Percentiles rank a stretch among this genome's conserved stretches.
These are phyloP conservation scores for Ceraceosorus bombacis DNA, from an alignment of 1,284 basidiomycete species.

Conservation along the genomic window DNA sequence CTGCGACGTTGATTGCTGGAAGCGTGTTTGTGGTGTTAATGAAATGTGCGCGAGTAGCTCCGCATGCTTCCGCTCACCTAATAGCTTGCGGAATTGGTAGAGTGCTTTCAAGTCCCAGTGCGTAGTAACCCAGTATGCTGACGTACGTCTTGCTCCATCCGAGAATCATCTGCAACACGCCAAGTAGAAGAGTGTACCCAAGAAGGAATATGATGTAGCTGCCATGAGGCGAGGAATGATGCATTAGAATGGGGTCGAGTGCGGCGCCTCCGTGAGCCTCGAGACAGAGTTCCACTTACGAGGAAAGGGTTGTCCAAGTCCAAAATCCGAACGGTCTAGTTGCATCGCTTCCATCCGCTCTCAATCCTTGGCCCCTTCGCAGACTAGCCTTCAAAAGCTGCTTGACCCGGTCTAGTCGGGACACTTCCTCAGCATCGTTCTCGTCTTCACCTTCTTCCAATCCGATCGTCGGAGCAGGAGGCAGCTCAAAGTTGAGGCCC, in stretches of 20 bases:
- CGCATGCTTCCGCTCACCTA: slow-evolving; percentile 6
- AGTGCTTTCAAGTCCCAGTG: slow-evolving; percentile 56
- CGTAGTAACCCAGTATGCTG: slow-evolving; percentile 65
- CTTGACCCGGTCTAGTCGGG: background rate
- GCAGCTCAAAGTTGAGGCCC: slow-evolving; percentile 6
- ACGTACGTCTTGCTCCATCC: slow-evolving; percentile 61
- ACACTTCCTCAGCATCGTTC: background rate
- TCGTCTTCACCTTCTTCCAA: slow-evolving; percentile 13
- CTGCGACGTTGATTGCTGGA: slow-evolving; percentile 60
- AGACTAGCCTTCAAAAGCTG: slow-evolving; percentile 6
- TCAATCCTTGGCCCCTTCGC: slow-evolving; percentile 2
- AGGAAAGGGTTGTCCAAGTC: slow-evolving; percentile 69
- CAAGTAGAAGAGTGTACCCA: slow-evolving; percentile 56
- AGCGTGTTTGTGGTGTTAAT: too few species aligned
- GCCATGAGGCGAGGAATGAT: background rate
- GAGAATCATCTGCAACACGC: slow-evolving; percentile 57
- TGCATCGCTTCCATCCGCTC: slow-evolving; percentile 9
- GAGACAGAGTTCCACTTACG: background rate
- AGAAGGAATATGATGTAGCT: slow-evolving; percentile 73
- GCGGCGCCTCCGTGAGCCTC: background rate
- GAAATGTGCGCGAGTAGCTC: background rate
- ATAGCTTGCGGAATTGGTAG: slow-evolving; percentile 30
- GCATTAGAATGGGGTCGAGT: background rate
- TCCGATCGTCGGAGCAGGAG: slow-evolving; percentile 12
- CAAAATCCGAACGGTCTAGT: slow-evolving; percentile 65